Evolutionary conservation across 176 grass and related monocot species (phyloP).

Genomic region (Dendrocalamus sinicus): DNA sequence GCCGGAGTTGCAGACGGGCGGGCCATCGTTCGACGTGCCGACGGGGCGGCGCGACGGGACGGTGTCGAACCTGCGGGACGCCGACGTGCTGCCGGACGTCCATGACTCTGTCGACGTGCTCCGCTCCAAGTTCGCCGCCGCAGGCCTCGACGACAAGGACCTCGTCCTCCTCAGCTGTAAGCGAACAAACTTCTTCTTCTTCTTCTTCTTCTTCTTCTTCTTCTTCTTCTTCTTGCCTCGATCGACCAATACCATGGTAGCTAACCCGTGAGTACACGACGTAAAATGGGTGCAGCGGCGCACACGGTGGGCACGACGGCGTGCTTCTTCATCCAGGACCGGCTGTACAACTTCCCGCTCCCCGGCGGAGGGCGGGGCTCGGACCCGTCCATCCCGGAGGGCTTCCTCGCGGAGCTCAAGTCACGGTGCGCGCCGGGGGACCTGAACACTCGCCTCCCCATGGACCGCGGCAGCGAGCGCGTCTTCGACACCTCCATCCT

Average conservation of each 20-base stretch:
- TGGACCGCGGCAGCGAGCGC: constrained; percentile 73
- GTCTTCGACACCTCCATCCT: constrained; percentile 76
- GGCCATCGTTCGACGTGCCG: constrained; percentile 72
- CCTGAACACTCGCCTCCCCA: constrained; percentile 61
- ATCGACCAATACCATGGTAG: not conserved
- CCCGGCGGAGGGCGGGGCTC: constrained; percentile 39
- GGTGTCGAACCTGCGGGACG: constrained; percentile 59
- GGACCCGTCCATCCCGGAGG: constrained; percentile 62
- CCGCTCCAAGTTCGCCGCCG: constrained; percentile 69
- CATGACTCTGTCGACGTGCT: constrained; percentile 51
- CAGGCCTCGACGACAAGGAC: constrained; percentile 72
- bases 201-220: not conserved
- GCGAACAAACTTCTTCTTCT: not conserved
- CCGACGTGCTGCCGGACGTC: constrained; percentile 67
- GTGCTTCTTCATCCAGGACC: constrained; percentile 82
- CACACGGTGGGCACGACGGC: constrained; percentile 93
- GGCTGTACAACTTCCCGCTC: constrained; percentile 76
- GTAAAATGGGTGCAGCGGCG: constrained; percentile 49
- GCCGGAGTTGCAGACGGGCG: constrained; percentile 51
- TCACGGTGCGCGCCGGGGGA: constrained; percentile 71
- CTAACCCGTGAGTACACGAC: not conserved
- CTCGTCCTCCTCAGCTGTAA: constrained; percentile 82
- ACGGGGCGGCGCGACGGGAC: constrained; percentile 70
- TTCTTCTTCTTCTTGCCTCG: too few relatives aligned
- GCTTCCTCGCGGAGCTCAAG: constrained; percentile 66